Evolutionary conservation across 1,284 basidiomycete species (phyloP), one percentile per base, ranked within the genome.

Genomic region (Tylopilus sp.): DNA sequence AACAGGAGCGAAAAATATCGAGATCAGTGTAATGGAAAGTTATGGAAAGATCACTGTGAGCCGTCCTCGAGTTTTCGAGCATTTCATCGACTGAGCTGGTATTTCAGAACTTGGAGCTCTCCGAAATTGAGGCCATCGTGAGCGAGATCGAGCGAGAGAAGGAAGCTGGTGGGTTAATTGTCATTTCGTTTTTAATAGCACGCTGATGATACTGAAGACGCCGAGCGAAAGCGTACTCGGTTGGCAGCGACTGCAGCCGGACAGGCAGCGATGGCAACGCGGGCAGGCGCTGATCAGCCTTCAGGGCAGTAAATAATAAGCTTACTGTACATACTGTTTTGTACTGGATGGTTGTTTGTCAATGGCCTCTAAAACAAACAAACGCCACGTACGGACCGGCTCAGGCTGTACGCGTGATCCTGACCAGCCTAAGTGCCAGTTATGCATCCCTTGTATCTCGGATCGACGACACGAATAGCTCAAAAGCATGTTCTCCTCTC

Each of bases 1-100:
- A 73, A 98, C 97, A 1, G 97, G 97, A 21, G 97, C 97, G 4
- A 99, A 99, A 79, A 99, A 98, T 70, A 97, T 98, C 57, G 94
- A 98, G 68, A 92, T 98, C 58, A 94, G 89, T 57, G 89, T 97
- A 41, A 95, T 97, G 91, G 92, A 96, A 68, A 82, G 85, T 52
- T 96, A 92, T 66, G 90, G 90, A 52, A 89, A 92, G 68, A 82
- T 95, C 48, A 89, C 90, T 46, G 93, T 95, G 60, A 62, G 87
- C 74, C 16, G 18, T 34, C 33, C 53, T 34, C 40, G 6, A 33
- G 12, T 38, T 41, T 7, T 31, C 11, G 13, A 33, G 16, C 18
- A 15, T 43, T 45, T 41, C 36, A 41, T 13, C 16, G 34, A n/a
- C 43, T 58, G 38, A 44, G 18, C 35, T 35, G 41, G 34, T 31